Evolutionary conservation across 192 early-diverging fungal species (phyloP).

Genomic region (Coemansia sp.): DNA sequence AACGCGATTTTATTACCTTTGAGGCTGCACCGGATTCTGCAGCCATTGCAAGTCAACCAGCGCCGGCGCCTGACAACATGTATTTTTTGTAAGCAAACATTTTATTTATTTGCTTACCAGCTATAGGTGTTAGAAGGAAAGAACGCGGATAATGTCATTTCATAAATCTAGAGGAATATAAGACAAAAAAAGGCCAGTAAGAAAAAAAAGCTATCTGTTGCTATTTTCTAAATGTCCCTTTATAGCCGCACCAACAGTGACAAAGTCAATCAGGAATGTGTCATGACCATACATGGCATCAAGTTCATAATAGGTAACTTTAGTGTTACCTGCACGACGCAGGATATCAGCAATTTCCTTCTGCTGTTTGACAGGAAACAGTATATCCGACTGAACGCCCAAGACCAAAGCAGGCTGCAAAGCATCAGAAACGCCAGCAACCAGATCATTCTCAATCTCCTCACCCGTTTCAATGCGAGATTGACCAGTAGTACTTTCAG

Average conservation of each 20-base stretch:
- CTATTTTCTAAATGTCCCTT: conserved; percentile 80
- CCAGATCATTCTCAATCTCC: conserved; percentile 59
- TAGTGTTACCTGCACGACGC: conserved; percentile 76
- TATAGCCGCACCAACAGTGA: conserved; percentile 89
- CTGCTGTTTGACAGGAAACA: conserved; percentile 95
- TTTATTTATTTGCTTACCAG: background rate
- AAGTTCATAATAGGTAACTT: conserved; percentile 95
- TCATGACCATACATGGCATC: conserved; percentile 98
- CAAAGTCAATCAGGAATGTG: conserved; percentile 89
- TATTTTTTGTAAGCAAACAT: conserved; percentile 27
- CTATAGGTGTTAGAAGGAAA: too few species aligned
- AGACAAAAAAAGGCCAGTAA: background rate
- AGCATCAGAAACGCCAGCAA: conserved; percentile 63
- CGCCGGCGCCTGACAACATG: conserved; percentile 28
- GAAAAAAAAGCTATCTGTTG: conserved; percentile 1
- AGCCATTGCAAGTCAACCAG: background rate
- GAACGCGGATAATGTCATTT: too few species aligned
- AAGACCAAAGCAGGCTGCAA: conserved; percentile 81
- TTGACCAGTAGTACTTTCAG: conserved; percentile 6
- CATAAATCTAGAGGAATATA: too few species aligned
- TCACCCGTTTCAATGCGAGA: conserved; percentile 35
- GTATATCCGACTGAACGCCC: conserved; percentile 91
- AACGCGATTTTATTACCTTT: conserved; percentile 48
- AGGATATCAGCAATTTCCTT: conserved; percentile 93
- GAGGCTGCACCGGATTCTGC: conserved; percentile 35